These are phyloP conservation scores for Primulina eburnea DNA, from an alignment of 257 asterid species.

Conservation along the genomic window DNA sequence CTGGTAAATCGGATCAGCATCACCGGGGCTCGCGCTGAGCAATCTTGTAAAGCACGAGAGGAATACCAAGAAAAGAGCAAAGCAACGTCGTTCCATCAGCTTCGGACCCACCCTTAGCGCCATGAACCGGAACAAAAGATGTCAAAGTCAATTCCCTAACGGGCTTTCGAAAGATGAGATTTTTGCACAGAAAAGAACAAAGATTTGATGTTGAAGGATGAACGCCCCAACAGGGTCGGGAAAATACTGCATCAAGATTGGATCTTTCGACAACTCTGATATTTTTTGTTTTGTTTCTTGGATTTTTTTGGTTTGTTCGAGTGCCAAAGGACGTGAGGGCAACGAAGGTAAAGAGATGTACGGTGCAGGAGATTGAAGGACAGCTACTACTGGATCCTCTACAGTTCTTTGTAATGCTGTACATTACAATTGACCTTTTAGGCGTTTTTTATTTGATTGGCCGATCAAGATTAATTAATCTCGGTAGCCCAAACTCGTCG, in stretches of 20 bases:
- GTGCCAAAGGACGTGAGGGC: conserved; percentile 16
- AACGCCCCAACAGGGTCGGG: conserved; percentile 9
- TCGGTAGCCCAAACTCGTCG: not conserved
- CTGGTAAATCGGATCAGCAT: conserved; percentile 52
- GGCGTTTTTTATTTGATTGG: not conserved
- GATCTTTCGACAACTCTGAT: not conserved
- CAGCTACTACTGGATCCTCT: conserved; percentile 9
- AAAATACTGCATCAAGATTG: conserved; percentile 1
- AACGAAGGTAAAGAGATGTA: not conserved
- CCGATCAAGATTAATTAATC: too few relatives aligned
- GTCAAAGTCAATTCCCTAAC: conserved; percentile 6
- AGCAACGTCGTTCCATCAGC: conserved; percentile 29
- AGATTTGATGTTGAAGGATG: conserved; percentile 21
- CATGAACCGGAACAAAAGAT: not conserved
- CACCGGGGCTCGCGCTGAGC: conserved; percentile 39
- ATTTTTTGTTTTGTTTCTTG: not conserved
- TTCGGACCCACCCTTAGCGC: not conserved
- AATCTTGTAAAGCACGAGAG: conserved; percentile 27
- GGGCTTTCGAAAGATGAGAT: conserved; percentile 2
- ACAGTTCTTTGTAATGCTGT: conserved; percentile 17
- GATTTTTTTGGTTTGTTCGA: not conserved
- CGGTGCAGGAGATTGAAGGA: not conserved
- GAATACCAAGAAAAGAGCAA: conserved; percentile 28
- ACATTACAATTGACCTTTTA: conserved; percentile 12
- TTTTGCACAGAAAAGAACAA: conserved; percentile 11